Evolutionary conservation across 2,329 filamentous ascomycete genomes (phyloP), one percentile per base, ranked within the genome.

Genomic region (Diaporthe sp.): DNA sequence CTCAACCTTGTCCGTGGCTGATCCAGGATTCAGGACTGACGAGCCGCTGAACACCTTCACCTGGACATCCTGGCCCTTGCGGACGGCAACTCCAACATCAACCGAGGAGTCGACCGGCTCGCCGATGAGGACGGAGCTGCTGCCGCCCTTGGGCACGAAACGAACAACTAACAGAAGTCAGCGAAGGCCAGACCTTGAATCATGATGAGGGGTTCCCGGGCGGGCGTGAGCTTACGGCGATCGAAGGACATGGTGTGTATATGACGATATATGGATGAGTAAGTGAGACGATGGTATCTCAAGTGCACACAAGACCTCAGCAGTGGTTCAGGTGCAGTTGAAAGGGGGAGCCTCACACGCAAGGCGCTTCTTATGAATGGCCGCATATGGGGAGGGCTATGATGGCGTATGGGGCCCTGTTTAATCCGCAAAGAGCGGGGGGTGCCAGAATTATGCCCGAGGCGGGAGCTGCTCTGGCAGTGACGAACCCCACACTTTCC

Each of bases 41-140:
- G 83, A 84, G 25, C 91, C 91, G 33, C 87, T 89, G 82, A 89
- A 92, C 9, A 91, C 84, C 54, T 85, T 84, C 60, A 90, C 89
- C 38, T 85, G 78, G 47, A 92, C 89, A 54, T 91, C 87, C 76
- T 89, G 83, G 47, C 89, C 89, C 60, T 89, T 86, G 76, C 87
- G 86, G 38, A 91, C 81, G 22, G 90, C 90, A 35, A 86, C 80
- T 58, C 90, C 91, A 58, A 93, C 87, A 78, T 92, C 90, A 42
- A 91, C 76, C 13, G 85, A 80, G 30, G 74, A n/a, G 68, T 76
- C 72, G 9, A 76, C 72, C 12, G 74, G 74, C 72, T 76, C 52
- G 45, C 74, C 74, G 55, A 76, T 74, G 61, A 76, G 68, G 19
- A 69, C 54, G 40, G 72, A 50, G 30, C 40, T 57, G 54, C 68